These are phyloP conservation scores for Diacronema lutheri DNA, from an alignment of 78 protist species.

Conservation along the genomic window DNA sequence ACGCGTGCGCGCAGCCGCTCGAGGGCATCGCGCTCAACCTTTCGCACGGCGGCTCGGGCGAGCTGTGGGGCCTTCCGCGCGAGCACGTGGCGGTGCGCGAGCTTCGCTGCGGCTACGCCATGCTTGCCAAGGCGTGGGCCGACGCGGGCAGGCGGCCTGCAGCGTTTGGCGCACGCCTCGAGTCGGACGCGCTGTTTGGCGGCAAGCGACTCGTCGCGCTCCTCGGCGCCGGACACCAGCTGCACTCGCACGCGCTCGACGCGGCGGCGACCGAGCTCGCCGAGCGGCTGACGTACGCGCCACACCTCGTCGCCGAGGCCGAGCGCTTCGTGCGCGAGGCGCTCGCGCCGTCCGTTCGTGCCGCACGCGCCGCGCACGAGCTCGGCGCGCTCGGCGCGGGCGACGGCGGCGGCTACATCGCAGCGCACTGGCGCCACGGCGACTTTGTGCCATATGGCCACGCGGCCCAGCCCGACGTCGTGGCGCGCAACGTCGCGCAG, in stretches of 20 bases:
- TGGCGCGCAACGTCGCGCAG: neutral
- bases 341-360: neutral
- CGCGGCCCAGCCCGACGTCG: neutral
- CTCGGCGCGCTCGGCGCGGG: neutral
- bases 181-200: neutral
- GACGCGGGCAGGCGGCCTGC: neutral
- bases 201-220: neutral
- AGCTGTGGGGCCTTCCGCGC: neutral
- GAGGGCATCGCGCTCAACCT: neutral
- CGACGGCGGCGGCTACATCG: neutral
- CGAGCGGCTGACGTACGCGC: neutral
- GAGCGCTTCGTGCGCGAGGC: neutral
- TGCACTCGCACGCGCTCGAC: neutral
- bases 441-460: neutral
- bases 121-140: neutral
- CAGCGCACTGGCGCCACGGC: neutral
- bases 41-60: neutral
- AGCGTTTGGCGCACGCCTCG: neutral
- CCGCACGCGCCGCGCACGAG: neutral
- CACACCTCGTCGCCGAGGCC: neutral
- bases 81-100: neutral
- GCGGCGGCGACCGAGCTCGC: neutral
- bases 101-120: neutral
- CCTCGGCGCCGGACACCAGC: neutral
- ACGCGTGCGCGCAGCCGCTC: no score